phyloP scores from a whole-genome alignment of 352 stramenopile genomes.

The Thraustochytrium sp. region DNA sequence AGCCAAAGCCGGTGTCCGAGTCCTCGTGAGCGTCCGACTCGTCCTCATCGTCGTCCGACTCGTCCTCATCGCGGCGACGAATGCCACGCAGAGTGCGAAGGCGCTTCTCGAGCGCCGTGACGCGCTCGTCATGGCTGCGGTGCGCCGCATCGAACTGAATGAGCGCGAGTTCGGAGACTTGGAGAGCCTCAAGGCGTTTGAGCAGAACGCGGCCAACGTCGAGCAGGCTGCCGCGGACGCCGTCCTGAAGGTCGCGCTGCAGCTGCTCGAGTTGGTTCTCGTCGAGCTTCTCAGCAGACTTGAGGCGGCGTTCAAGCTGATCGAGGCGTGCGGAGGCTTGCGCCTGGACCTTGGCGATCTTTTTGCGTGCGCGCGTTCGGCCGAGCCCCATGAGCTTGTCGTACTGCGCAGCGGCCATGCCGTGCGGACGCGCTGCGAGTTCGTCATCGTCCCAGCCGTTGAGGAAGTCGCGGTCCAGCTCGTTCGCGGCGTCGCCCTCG shows the following conservation, averaged over 20 bases:
- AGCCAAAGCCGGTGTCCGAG: too few species aligned
- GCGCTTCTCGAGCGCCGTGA: background rate
- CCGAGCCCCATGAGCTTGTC: constrained; percentile 17
- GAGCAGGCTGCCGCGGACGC: background rate
- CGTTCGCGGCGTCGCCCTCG: background rate
- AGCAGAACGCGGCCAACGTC: constrained; percentile 19
- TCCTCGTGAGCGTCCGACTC: too few species aligned
- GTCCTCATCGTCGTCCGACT: too few species aligned
- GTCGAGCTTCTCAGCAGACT: background rate
- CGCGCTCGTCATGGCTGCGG: constrained; percentile 13
- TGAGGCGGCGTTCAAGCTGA: background rate
- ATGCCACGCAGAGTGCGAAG: background rate
- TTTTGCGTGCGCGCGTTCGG: background rate
- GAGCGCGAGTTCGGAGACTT: background rate
- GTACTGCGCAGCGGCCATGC: background rate
- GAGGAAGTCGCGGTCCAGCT: constrained; percentile 14
- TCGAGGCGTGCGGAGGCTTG: background rate
- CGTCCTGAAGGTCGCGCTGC: background rate
- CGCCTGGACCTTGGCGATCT: background rate
- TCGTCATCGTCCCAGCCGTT: constrained; percentile 26
- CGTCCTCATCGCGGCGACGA: background rate
- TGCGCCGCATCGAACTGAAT: background rate
- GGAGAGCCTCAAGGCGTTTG: background rate
- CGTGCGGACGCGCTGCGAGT: background rate
- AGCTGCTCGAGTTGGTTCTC: background rate